These are phyloP conservation scores for Saccharomyces cerevisiae DNA, from an alignment of 805 yeast species.

Conservation along the genomic window DNA sequence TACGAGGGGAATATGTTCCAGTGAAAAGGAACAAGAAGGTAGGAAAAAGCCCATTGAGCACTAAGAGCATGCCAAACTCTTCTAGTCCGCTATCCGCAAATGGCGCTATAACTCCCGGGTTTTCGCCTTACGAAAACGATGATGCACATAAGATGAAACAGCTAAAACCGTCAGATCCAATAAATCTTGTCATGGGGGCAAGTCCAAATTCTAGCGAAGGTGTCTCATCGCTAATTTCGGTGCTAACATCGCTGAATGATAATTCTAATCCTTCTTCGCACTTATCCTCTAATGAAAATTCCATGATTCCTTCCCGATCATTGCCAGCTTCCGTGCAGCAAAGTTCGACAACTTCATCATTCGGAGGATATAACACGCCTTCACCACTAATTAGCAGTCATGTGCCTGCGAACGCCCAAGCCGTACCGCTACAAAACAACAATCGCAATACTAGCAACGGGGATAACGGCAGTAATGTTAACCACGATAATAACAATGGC, in stretches of 20 bases:
- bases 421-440: neutral
- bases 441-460: neutral
- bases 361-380: neutral
- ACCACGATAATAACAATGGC: neutral
- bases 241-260: slow-evolving; percentile 6
- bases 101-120: neutral
- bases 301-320: neutral
- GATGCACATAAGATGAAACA: neutral
- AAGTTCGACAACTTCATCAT: neutral
- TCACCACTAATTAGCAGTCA: neutral
- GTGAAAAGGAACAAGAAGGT: slow-evolving; percentile 6
- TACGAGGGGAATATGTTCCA: slow-evolving; percentile 19
- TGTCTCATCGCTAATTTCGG: slow-evolving; percentile 15
- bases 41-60: neutral
- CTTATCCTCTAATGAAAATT: neutral
- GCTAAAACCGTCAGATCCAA: neutral
- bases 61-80: neutral
- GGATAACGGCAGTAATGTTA: slow-evolving; percentile 1
- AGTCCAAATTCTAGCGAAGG: slow-evolving; percentile 2
- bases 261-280: neutral
- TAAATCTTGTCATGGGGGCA: neutral
- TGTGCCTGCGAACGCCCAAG: neutral
- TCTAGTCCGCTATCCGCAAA: neutral
- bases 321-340: neutral
- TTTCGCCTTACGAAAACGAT: neutral